A percentile compares a stretch with the other conserved stretches of the same genome.
Conservation (phyloP, 164 flowering plant species). For the Annona cherimola region DNA sequence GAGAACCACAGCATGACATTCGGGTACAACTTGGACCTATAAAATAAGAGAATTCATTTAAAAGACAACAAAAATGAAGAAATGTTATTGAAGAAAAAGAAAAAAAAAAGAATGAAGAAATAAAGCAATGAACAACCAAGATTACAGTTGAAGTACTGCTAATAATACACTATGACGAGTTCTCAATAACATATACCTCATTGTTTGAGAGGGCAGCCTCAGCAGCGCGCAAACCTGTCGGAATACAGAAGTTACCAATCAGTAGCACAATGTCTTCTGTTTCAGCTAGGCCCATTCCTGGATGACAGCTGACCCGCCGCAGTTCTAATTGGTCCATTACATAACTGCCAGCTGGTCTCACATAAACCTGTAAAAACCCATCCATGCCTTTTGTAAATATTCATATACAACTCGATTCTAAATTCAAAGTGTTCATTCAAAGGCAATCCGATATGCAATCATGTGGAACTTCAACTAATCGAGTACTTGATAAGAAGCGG, state of each 20-base stretch:
- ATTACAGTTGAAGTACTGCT: neutral
- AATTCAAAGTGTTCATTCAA: too few species aligned
- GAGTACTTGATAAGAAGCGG: too few species aligned
- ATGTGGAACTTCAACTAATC: neutral
- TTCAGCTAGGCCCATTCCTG: slow-evolving; percentile 32
- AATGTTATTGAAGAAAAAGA: neutral
- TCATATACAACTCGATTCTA: too few species aligned
- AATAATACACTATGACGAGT: neutral
- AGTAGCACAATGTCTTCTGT: slow-evolving; percentile 52
- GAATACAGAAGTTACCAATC: slow-evolving; percentile 62
- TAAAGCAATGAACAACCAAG: too few species aligned
- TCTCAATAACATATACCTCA: slow-evolving; percentile 35
- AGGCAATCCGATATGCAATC: too few species aligned
- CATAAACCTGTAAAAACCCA: slow-evolving; percentile 57
- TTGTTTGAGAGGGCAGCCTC: slow-evolving; percentile 75
- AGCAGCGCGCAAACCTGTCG: slow-evolving; percentile 74
- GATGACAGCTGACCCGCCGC: slow-evolving; percentile 55
- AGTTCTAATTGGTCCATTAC: slow-evolving; percentile 86
- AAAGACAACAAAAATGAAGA: neutral
- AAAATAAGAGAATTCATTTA: neutral
- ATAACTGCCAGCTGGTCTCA: slow-evolving; percentile 93
- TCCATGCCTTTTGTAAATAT: too few species aligned
- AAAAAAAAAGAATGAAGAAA: neutral
- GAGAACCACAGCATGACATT: slow-evolving; percentile 67
- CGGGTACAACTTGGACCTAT: slow-evolving; percentile 64